phyloP scores from a whole-genome alignment of 2,329 filamentous ascomycete species.

The Trichoderma endophyticum region DNA sequence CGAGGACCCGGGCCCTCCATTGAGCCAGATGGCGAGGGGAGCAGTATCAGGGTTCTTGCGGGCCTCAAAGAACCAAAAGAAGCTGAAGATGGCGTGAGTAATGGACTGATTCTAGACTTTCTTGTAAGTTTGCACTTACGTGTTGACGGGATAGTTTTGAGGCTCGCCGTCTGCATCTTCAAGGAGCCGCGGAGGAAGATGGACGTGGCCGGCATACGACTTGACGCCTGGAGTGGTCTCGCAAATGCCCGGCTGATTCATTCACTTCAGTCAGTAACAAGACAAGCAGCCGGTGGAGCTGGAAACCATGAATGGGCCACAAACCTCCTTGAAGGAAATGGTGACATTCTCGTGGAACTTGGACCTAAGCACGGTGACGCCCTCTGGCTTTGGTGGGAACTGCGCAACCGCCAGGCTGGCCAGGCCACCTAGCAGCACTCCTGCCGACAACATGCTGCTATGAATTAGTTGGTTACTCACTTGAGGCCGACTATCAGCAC shows the following conservation, averaged over 20 bases:
- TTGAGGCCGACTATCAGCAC: background rate
- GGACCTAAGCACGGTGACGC: conserved; percentile 50
- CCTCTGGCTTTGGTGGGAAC: conserved; percentile 31
- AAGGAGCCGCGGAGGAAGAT: conserved; percentile 43
- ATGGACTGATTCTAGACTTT: background rate
- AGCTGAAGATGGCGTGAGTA: conserved; percentile 25
- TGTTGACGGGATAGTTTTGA: conserved; percentile 44
- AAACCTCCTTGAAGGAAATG: conserved; percentile 57
- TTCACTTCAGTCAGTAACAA: background rate
- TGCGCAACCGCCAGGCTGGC: conserved; percentile 27
- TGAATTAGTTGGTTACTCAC: background rate
- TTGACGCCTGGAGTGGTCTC: conserved; percentile 57
- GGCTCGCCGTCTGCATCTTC: conserved; percentile 44
- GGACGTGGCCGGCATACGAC: conserved; percentile 64
- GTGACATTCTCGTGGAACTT: conserved; percentile 59
- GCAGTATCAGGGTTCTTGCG: conserved; percentile 39
- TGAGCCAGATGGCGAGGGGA: conserved; percentile 60
- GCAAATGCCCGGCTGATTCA: conserved; percentile 52
- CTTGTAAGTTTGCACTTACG: conserved; percentile 33
- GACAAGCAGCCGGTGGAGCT: background rate
- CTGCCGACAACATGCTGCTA: background rate
- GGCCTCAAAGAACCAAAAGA: conserved; percentile 51
- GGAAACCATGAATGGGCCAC: conserved; percentile 1
- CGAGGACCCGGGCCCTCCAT: conserved; percentile 60
- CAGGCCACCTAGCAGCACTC: conserved; percentile 21